These are phyloP conservation scores for Ustilago shanxiensis DNA, from an alignment of 1,284 basidiomycete species.

Conservation along the genomic window DNA sequence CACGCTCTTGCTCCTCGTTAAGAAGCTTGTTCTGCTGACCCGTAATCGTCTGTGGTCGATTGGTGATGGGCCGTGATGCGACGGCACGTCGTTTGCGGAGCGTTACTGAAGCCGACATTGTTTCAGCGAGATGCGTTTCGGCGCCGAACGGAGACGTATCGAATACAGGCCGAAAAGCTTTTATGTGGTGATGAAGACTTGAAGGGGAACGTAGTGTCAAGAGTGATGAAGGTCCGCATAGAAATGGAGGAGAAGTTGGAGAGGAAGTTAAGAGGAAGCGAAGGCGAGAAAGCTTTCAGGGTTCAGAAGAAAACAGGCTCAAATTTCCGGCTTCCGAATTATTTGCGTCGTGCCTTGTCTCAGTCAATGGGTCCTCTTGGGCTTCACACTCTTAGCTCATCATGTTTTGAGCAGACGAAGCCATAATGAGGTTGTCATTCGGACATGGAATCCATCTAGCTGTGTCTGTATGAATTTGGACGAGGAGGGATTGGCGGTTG, in stretches of 20 bases:
- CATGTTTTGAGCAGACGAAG: not conserved
- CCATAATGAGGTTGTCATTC: too few species aligned
- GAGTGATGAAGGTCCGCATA: not conserved
- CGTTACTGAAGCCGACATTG: constrained; percentile 35
- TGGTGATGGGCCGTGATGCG: constrained; percentile 37
- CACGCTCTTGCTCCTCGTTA: constrained; percentile 41
- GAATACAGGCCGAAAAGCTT: too few species aligned
- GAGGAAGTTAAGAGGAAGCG: not conserved
- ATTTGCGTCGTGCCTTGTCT: not conserved
- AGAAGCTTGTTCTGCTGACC: constrained; percentile 44
- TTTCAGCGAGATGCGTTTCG: not conserved
- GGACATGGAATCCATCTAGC: not conserved
- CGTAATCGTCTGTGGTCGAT: constrained; percentile 51
- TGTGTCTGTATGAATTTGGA: not conserved
- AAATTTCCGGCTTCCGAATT: constrained; percentile 10
- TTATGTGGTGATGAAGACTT: not conserved
- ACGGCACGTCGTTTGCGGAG: constrained; percentile 44
- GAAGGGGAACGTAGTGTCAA: not conserved
- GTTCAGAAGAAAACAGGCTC: constrained; percentile 5
- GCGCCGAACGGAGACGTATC: too few species aligned
- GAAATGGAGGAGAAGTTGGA: not conserved
- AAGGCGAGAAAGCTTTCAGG: constrained; percentile 3
- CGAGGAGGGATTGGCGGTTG: constrained; percentile 13
- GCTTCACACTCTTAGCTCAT: too few species aligned
- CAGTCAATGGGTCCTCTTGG: too few species aligned